Evolutionary conservation across 2,329 filamentous ascomycete genomes (phyloP), one percentile per base, ranked within the genome.

Genomic region (Cercospora sp.): DNA sequence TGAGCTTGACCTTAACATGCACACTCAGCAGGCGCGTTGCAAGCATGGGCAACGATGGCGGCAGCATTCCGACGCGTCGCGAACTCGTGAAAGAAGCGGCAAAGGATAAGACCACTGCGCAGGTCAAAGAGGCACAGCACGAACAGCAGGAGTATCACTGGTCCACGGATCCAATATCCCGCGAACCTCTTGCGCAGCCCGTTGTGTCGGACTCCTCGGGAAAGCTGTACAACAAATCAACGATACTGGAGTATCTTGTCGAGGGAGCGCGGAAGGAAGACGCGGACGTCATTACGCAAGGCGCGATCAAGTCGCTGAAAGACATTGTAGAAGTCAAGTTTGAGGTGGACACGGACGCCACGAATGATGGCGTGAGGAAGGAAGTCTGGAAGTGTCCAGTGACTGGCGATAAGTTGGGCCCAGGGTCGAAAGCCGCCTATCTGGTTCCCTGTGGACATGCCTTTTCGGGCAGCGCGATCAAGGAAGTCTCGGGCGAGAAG

Each of bases 11-110:
- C 60, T 53, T n/a, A 3, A 31, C 26, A 20, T 13, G 13, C 42
- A 53, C 30, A n/a, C 18, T 36, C 13, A 16, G 18, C 26, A 16
- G 13, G 40, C 30, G 30, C 28, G 33, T 51, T 20, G 30, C 62
- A 26, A 63, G 18, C 57, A 97, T 99, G 95, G 95, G 95, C 79
- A 99, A 99, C 82, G 95, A 99, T 79, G 95, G 95, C 74, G 95
- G 95, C 72, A 89, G 92, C 73, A 99, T 99, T 74, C 95, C 95
- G 5, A 98, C 91, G 71, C 92, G 96, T 33, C 91, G 93, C 77
- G 96, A 99, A 81, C 91, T 99, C 57, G 95, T 99, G 79, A 97
- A 97, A 81, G 91, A 94, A 80, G 93, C 94, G 30, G 93, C 94
- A 51, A 91, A 92, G 75, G 87, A 89, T 62, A 91, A 91, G 23